Conservation (phyloP, 1,139 yeast genomes). For the Yamadazyma mexicana region DNA sequence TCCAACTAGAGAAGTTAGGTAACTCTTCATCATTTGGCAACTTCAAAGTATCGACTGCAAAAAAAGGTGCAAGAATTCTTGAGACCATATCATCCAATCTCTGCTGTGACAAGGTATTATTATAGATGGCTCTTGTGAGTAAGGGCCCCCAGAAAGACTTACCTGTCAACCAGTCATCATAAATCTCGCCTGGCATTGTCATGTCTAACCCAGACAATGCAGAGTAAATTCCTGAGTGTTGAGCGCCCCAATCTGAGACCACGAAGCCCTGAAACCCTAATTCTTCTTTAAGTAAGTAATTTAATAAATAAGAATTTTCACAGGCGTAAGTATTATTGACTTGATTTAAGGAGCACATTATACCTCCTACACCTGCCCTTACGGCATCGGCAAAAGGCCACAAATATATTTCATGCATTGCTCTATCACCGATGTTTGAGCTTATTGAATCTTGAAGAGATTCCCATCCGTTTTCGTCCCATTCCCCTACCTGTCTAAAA, state of each 20-base stretch:
- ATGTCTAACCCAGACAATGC: constrained; percentile 64
- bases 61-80: constrained; percentile 59
- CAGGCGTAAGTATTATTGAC: constrained; percentile 62
- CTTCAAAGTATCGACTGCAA: constrained; percentile 34
- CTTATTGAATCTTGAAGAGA: constrained; percentile 38
- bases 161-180: constrained; percentile 54
- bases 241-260: constrained; percentile 68
- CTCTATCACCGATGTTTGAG: constrained; percentile 59
- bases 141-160: constrained; percentile 60
- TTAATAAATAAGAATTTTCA: constrained; percentile 58
- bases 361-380: constrained; percentile 59
- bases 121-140: constrained; percentile 55
- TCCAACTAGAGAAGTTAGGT: constrained; percentile 64
- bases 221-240: constrained; percentile 56
- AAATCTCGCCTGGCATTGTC: constrained; percentile 66
- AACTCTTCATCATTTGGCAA: constrained; percentile 40
- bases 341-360: constrained; percentile 63
- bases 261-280: constrained; percentile 69
- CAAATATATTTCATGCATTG: constrained; percentile 61
- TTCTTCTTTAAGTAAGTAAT: constrained; percentile 58
- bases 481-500: constrained; percentile 59
- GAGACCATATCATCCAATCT: constrained; percentile 64
- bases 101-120: constrained; percentile 55
- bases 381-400: constrained; percentile 71
- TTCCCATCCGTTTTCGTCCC: constrained; percentile 50